Conservation (phyloP, 2,329 filamentous ascomycete species). For the Boeremia exigua region DNA sequence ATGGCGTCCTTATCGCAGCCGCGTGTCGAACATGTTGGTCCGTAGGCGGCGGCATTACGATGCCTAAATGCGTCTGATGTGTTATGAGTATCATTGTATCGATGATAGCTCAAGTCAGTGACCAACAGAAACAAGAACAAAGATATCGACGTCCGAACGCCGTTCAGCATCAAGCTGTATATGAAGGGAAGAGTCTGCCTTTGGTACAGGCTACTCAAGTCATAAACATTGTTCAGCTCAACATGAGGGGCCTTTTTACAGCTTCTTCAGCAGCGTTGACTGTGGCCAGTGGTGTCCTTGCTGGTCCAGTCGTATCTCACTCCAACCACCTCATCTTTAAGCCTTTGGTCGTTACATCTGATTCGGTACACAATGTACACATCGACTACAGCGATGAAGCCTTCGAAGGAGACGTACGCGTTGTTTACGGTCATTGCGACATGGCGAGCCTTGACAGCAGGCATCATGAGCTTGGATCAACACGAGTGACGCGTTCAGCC, state of each 20-base stretch:
- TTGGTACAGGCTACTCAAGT: neutral
- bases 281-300: constrained; percentile 29
- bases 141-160: neutral
- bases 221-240: constrained; percentile 8
- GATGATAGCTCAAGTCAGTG: constrained; percentile 25
- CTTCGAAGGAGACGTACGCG: constrained; percentile 52
- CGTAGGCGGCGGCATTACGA: constrained; percentile 12
- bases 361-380: constrained; percentile 58
- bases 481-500: constrained; percentile 39
- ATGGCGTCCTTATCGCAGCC: constrained; percentile 25
- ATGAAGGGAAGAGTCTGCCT: constrained; percentile 17
- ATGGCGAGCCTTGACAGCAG: constrained; percentile 42
- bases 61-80: constrained; percentile 3
- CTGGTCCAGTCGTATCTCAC: constrained; percentile 25
- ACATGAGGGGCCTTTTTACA: constrained; percentile 37
- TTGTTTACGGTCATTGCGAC: constrained; percentile 56
- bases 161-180: constrained; percentile 14
- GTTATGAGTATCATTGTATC: neutral
- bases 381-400: constrained; percentile 49
- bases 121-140: constrained; percentile 22
- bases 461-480: constrained; percentile 54
- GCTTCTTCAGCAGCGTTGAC: constrained; percentile 35
- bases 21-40: constrained; percentile 7
- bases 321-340: constrained; percentile 42
- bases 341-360: constrained; percentile 43